phyloP scores from a whole-genome alignment of 345 rosid species.

The Gossypium mustelinum region DNA sequence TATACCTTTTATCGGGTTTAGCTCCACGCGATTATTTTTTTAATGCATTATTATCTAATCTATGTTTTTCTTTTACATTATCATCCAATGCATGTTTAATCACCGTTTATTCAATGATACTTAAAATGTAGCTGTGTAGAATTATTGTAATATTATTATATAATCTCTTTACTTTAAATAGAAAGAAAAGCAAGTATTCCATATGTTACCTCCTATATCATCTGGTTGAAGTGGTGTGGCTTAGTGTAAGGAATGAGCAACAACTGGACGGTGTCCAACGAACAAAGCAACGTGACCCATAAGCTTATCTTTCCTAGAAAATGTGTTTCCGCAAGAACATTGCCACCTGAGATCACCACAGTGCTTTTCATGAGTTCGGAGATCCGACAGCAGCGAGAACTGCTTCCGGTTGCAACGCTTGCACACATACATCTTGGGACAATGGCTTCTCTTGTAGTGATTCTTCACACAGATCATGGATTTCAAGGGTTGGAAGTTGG shows the following conservation, averaged over 20 bases:
- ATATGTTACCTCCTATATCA: slow-evolving; percentile 19
- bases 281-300: slow-evolving; percentile 78
- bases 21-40: too few species aligned
- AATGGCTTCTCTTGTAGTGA: slow-evolving; percentile 94
- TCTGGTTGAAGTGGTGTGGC: slow-evolving; percentile 1
- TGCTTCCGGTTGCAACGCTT: slow-evolving; percentile 71
- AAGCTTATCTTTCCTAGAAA: slow-evolving; percentile 85
- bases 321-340: slow-evolving; percentile 85
- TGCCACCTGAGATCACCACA: slow-evolving; percentile 76
- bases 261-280: slow-evolving; percentile 53
- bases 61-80: too few species aligned
- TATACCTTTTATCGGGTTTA: too few species aligned
- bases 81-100: too few species aligned
- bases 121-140: too few species aligned
- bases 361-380: slow-evolving; percentile 91
- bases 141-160: too few species aligned
- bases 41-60: too few species aligned
- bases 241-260: slow-evolving; percentile 6
- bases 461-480: slow-evolving; percentile 85
- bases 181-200: neutral
- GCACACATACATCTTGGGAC: slow-evolving; percentile 88
- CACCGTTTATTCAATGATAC: too few species aligned
- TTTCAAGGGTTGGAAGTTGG: slow-evolving; percentile 81
- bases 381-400: slow-evolving; percentile 82
- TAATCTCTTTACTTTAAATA: neutral